These are phyloP conservation scores for Pseudocercospora eumusae DNA, from an alignment of 2,329 filamentous ascomycete genomes.

Conservation along the genomic window DNA sequence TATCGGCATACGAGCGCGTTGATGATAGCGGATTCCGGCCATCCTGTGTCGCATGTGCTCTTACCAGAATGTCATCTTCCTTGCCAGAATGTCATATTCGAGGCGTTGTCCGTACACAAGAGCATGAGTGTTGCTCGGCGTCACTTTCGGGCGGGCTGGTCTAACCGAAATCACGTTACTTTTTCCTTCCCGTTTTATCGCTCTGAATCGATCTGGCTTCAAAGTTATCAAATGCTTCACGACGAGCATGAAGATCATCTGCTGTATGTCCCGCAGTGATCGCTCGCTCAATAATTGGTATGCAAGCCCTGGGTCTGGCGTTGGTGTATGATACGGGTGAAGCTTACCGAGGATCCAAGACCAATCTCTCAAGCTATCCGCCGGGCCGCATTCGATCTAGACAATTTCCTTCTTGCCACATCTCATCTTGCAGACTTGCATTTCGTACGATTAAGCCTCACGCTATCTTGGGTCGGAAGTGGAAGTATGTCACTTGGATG, in stretches of 20 bases:
- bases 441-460: background rate
- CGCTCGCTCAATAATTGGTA: background rate
- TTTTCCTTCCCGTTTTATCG: background rate
- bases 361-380: too few species aligned
- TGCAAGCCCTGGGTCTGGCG: background rate
- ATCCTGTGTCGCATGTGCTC: background rate
- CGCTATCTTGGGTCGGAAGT: background rate
- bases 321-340: background rate
- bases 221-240: background rate
- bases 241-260: conserved; percentile 3
- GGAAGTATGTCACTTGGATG: conserved; percentile 1
- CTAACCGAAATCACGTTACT: background rate
- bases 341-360: background rate
- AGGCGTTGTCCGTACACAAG: background rate
- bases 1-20: background rate
- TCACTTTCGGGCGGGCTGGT: background rate
- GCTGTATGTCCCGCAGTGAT: background rate
- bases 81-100: too few species aligned
- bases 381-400: too few species aligned
- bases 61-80: too few species aligned
- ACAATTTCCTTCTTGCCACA: too few species aligned
- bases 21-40: background rate
- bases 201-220: background rate
- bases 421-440: too few species aligned
- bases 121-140: background rate